Conservation (phyloP, 2,329 filamentous ascomycete species). For the Intubia oerlemansii region DNA sequence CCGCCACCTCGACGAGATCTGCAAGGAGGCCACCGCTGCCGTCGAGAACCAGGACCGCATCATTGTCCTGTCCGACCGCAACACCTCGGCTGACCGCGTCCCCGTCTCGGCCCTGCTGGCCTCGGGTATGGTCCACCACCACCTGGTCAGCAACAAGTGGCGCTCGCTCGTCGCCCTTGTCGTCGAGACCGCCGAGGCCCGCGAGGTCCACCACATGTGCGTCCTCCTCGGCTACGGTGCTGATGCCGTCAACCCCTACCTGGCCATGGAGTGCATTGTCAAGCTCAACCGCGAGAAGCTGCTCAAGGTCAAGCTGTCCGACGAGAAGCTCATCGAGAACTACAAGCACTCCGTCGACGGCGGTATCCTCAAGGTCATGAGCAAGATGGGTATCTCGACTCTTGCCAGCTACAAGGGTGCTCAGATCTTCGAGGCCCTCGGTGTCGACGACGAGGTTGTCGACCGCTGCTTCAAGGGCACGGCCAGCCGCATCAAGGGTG, state of each 20-base stretch:
- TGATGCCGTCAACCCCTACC: slow-evolving; percentile 85
- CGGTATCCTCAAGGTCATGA: slow-evolving; percentile 97
- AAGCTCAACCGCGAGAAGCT: slow-evolving; percentile 90
- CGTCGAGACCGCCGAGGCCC: slow-evolving; percentile 83
- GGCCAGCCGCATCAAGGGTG: slow-evolving; percentile 80
- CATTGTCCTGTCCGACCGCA: slow-evolving; percentile 75
- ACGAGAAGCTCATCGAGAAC: slow-evolving; percentile 74
- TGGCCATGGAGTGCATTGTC: slow-evolving; percentile 87
- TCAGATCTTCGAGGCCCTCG: slow-evolving; percentile 91
- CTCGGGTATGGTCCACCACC: slow-evolving; percentile 86
- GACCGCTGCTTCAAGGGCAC: slow-evolving; percentile 91
- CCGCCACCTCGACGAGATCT: slow-evolving; percentile 72
- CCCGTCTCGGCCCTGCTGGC: slow-evolving; percentile 71
- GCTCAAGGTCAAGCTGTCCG: slow-evolving; percentile 70
- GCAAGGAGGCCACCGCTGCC: slow-evolving; percentile 61
- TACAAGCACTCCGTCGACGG: slow-evolving; percentile 95
- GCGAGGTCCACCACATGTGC: slow-evolving; percentile 97
- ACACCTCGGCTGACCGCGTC: slow-evolving; percentile 62
- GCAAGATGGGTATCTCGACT: slow-evolving; percentile 98
- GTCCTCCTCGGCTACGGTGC: slow-evolving; percentile 92
- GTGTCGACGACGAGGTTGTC: slow-evolving; percentile 77
- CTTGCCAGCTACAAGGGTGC: slow-evolving; percentile 93
- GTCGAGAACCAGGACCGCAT: slow-evolving; percentile 70
- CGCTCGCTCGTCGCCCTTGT: slow-evolving; percentile 70
- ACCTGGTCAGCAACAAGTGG: slow-evolving; percentile 91